Evolutionary conservation across 495 filamentous ascomycete species (phyloP).

Genomic region (Trypethelium eluteriae): DNA sequence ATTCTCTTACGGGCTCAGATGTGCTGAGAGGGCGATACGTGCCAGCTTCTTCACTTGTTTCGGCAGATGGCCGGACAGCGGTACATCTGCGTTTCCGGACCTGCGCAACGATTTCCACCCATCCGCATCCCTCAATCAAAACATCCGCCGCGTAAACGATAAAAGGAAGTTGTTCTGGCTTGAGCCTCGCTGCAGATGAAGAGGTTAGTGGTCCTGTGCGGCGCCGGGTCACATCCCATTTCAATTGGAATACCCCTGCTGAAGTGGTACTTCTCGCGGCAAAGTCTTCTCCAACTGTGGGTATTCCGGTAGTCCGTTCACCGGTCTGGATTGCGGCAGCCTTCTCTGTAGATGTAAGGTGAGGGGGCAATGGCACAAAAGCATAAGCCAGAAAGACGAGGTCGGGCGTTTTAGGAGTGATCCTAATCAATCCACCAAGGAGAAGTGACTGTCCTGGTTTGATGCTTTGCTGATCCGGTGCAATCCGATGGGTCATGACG

Average conservation of each 20-base stretch:
- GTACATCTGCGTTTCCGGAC: constrained; percentile 45
- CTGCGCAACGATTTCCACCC: constrained; percentile 84
- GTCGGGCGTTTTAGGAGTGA: constrained; percentile 63
- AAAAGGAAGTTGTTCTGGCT: constrained; percentile 59
- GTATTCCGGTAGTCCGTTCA: constrained; percentile 52
- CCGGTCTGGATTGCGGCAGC: constrained; percentile 42
- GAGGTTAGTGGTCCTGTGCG: constrained; percentile 55
- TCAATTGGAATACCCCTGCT: constrained; percentile 67
- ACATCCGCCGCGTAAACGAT: constrained; percentile 71
- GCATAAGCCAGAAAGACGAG: constrained; percentile 62
- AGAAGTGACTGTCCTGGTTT: constrained; percentile 77
- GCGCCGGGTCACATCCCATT: constrained; percentile 70
- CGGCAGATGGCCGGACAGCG: not conserved
- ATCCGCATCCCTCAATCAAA: constrained; percentile 82
- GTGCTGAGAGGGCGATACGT: constrained; percentile 14
- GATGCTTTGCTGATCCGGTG: constrained; percentile 59
- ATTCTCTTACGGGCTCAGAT: constrained; percentile 9
- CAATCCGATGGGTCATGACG: constrained; percentile 64
- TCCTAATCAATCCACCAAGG: constrained; percentile 74
- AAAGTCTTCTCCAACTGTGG: constrained; percentile 51
- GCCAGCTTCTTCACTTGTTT: constrained; percentile 11
- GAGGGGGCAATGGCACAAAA: constrained; percentile 50
- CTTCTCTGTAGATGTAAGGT: constrained; percentile 72
- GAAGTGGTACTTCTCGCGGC: constrained; percentile 49
- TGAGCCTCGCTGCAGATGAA: constrained; percentile 45